A percentile compares a stretch with the other conserved stretches of the same genome.
These are phyloP conservation scores for Globisporangium nunn DNA, from an alignment of 352 stramenopile genomes.

Conservation along the genomic window DNA sequence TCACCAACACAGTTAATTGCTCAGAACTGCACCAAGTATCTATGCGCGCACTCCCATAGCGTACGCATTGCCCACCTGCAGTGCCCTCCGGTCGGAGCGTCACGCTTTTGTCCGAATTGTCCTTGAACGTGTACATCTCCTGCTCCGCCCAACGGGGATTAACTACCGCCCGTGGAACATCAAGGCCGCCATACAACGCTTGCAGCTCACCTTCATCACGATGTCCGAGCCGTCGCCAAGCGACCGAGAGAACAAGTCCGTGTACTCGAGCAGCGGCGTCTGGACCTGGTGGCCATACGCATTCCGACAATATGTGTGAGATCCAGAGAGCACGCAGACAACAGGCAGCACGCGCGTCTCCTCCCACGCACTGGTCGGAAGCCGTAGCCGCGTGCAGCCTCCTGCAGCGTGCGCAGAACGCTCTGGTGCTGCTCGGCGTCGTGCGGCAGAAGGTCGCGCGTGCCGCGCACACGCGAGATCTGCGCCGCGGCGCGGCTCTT, in stretches of 20 bases:
- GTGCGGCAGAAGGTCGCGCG: constrained; percentile 57
- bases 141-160: constrained; percentile 10
- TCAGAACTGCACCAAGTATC: not conserved
- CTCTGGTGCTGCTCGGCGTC: constrained; percentile 56
- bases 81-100: constrained; percentile 82
- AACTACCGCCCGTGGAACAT: too few species aligned
- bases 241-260: constrained; percentile 74
- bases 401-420: constrained; percentile 51
- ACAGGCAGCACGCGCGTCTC: not conserved
- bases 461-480: constrained; percentile 64
- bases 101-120: constrained; percentile 85
- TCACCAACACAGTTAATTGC: not conserved
- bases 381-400: constrained; percentile 58
- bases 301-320: not conserved
- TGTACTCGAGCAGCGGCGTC: constrained; percentile 83
- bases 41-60: not conserved
- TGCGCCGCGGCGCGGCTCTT: constrained; percentile 19
- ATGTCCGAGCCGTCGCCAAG: constrained; percentile 83
- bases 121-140: constrained; percentile 88
- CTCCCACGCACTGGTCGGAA: constrained; percentile 49
- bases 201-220: constrained; percentile 66
- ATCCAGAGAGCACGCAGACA: not conserved
- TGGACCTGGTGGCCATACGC: constrained; percentile 39
- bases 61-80: constrained; percentile 22
- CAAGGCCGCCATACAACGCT: not conserved